Evolutionary conservation across 1,139 yeast species (phyloP).

Genomic region (Taphrina sp.): DNA sequence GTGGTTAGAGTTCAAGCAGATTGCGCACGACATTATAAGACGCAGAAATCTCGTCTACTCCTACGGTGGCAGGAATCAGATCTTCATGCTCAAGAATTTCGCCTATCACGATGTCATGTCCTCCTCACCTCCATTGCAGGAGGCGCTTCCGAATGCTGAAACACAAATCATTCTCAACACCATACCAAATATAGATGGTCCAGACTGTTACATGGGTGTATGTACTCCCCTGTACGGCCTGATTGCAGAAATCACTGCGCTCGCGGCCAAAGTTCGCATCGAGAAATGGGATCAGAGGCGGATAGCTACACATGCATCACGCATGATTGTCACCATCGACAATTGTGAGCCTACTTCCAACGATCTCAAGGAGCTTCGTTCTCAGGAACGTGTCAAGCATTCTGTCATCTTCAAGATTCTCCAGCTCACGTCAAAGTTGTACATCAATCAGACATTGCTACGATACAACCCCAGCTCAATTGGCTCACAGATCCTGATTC

Average conservation of each 20-base stretch:
- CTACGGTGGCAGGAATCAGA: not conserved
- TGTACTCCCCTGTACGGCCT: not conserved
- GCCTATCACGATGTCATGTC: constrained; percentile 10
- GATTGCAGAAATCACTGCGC: not conserved
- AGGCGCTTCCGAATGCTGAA: not conserved
- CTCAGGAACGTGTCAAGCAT: not conserved
- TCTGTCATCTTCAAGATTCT: constrained; percentile 2
- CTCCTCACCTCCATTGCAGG: not conserved
- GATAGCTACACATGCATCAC: constrained; percentile 3
- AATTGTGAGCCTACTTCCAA: not conserved
- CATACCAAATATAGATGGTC: not conserved
- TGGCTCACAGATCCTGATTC: not conserved
- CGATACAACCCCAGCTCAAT: not conserved
- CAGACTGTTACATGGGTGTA: constrained; percentile 4
- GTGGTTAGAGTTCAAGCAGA: not conserved
- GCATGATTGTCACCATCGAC: constrained; percentile 6
- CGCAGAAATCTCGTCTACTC: not conserved
- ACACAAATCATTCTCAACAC: not conserved
- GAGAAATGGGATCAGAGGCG: not conserved
- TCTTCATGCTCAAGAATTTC: constrained; percentile 1
- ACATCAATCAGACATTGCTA: constrained; percentile 5
- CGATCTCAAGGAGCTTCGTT: not conserved
- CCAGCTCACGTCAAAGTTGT: constrained; percentile 1
- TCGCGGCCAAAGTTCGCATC: not conserved
- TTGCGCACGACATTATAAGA: constrained; percentile 1